Evolutionary conservation across 108 stramenopile genomes (phyloP), one percentile per base, ranked within the genome.

Genomic region (Cyclotella baltica): DNA sequence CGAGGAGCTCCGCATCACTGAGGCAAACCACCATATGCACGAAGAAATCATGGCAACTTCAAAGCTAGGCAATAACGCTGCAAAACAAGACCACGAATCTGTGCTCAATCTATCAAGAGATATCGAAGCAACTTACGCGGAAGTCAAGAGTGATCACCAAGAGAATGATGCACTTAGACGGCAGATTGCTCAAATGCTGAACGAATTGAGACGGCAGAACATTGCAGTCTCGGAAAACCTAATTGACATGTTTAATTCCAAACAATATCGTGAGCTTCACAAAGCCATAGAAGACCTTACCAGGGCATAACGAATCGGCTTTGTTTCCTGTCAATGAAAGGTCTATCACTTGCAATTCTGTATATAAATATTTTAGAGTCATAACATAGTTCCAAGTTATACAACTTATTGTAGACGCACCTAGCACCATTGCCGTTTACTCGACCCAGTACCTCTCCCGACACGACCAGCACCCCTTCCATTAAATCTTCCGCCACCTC

Each of bases 401-500:
- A n/a, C n/a, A n/a, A n/a, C n/a, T n/a, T n/a, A n/a, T n/a, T n/a
- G n/a, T n/a, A n/a, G n/a, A n/a, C n/a, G n/a, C n/a, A n/a, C 13
- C 38, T 72, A 78, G 65, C 70, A 78, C 78, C 78, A 78, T 36
- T 78, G 78, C 27, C 71, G 38, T 33, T 61, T 46, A 67, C 78
- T 72, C 31, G 34, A 19, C 33, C 65, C 77, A n/a, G 64, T 27
- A 19, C 48, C 64, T 35, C 63, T 34, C 46, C 59, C 31, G 23
- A 38, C 65, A 15, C 56, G 18, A 18, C 29, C 62, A 20, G 23
- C 29, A 27, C 51, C 19, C 43, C 58, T 28, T 13, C 48, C 66
- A 36, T 6, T 3, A 37, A 67, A 48, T 18, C 59, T 62, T 62
- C 59, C 53, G 19, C 47, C 69, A 23, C 29, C 68, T 3, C 68